Evolutionary conservation across 2,329 filamentous ascomycete species (phyloP).

Genomic region (Fusarium temperatum): DNA sequence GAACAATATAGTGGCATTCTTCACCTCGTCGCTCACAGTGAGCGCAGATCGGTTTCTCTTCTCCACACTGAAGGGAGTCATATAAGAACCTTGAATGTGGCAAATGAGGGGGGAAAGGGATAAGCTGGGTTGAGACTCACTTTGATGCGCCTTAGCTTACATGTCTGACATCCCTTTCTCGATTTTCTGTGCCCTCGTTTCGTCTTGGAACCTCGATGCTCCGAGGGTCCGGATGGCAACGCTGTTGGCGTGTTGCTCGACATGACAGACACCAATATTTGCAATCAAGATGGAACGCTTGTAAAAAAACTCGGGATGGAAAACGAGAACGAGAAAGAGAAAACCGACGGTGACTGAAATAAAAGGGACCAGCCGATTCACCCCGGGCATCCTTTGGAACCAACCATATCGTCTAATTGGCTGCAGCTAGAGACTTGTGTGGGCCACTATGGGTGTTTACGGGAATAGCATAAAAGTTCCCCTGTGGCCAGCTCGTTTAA

Average conservation of each 20-base stretch:
- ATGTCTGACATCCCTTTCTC: background rate
- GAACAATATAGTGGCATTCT: background rate
- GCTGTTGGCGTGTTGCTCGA: background rate
- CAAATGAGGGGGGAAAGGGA: too few species aligned
- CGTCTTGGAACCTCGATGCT: background rate
- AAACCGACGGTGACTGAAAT: too few species aligned
- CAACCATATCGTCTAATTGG: too few species aligned
- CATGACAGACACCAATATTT: background rate
- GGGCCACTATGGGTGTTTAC: too few species aligned
- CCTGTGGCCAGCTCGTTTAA: too few species aligned
- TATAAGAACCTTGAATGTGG: too few species aligned
- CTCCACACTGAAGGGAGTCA: background rate
- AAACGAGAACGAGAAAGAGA: background rate
- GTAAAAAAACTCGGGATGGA: background rate
- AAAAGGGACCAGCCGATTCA: too few species aligned
- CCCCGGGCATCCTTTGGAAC: too few species aligned
- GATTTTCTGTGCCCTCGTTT: background rate
- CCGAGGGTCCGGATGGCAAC: background rate
- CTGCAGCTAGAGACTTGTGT: too few species aligned
- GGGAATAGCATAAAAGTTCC: too few species aligned
- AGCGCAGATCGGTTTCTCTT: background rate
- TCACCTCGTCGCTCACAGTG: background rate
- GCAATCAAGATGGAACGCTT: too few species aligned
- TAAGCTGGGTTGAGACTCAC: fast-evolving
- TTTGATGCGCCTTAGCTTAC: background rate